A percentile compares a stretch with the other conserved stretches of the same genome.
These are phyloP conservation scores for Macaranga tanarius DNA, from an alignment of 441 rosid species.

Conservation along the genomic window DNA sequence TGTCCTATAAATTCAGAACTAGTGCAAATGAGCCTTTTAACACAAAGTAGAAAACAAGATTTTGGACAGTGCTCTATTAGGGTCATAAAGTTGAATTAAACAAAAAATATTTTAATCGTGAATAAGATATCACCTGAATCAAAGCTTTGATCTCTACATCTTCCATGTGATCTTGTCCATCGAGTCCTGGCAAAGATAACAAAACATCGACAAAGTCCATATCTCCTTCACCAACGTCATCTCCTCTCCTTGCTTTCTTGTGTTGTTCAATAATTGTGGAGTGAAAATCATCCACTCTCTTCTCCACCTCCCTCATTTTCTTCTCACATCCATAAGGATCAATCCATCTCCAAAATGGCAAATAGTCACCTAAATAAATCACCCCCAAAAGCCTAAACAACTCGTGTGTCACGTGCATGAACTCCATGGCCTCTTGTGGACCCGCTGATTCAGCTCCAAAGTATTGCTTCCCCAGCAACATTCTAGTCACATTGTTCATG, in stretches of 20 bases:
- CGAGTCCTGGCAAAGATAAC: conserved; percentile 67
- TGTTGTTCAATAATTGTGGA: conserved; percentile 66
- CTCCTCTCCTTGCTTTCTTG: conserved; percentile 29
- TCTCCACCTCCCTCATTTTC: conserved; percentile 78
- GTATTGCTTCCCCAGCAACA: conserved; percentile 79
- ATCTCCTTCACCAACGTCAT: conserved; percentile 24
- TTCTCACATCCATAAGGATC: conserved; percentile 79
- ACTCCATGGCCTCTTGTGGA: conserved; percentile 71
- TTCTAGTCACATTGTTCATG: conserved; percentile 87
- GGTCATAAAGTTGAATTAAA: no score
- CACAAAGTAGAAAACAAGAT: no score
- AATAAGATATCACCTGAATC: conserved; percentile 57
- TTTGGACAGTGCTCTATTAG: no score
- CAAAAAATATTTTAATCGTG: no score
- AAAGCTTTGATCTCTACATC: conserved; percentile 85
- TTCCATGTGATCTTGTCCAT: conserved; percentile 66
- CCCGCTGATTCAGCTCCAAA: conserved; percentile 62
- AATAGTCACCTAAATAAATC: conserved; percentile 80
- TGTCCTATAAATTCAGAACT: conserved; percentile 45
- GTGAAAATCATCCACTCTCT: conserved; percentile 82
- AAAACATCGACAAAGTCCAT: conserved; percentile 87
- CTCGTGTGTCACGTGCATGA: conserved; percentile 79
- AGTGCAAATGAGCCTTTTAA: no score
- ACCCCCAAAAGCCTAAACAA: conserved; percentile 69
- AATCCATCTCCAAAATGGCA: conserved; percentile 88